A percentile compares a stretch with the other conserved stretches of the same genome.
Evolutionary conservation across 2,329 filamentous ascomycete genomes (phyloP).

Genomic region (Scedosporium minutisporum): DNA sequence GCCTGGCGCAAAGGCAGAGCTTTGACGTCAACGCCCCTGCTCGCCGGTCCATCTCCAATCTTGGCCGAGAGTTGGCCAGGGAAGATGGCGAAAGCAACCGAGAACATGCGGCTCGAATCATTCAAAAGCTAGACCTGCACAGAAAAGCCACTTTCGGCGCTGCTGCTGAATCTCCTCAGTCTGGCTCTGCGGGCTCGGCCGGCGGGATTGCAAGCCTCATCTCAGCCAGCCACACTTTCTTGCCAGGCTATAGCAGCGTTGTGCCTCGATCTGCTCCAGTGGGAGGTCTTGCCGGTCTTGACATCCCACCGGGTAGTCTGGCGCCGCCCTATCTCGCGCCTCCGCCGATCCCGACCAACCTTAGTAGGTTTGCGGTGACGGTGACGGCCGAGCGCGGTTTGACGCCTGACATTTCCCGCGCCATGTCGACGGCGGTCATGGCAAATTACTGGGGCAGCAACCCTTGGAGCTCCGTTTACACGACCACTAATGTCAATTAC

Average conservation of each 20-base stretch:
- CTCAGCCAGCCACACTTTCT: constrained; percentile 69
- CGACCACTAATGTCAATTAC: background rate
- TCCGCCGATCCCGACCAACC: constrained; percentile 71
- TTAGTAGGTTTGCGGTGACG: constrained; percentile 77
- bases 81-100: constrained; percentile 66
- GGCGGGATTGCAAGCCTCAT: constrained; percentile 77
- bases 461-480: constrained; percentile 47
- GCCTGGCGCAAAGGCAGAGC: constrained; percentile 51
- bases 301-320: constrained; percentile 50
- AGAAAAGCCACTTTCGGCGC: constrained; percentile 60
- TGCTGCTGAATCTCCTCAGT: constrained; percentile 25
- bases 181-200: constrained; percentile 25
- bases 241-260: constrained; percentile 39
- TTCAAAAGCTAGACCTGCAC: constrained; percentile 85
- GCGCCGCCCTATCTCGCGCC: constrained; percentile 76
- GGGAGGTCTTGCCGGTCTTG: constrained; percentile 13
- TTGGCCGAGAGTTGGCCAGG: constrained; percentile 35
- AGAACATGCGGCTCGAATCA: constrained; percentile 79
- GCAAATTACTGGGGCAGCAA: constrained; percentile 91
- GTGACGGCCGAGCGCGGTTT: constrained; percentile 69
- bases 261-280: constrained; percentile 8
- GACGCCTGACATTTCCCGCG: constrained; percentile 53
- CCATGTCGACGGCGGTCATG: constrained; percentile 74
- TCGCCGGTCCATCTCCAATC: constrained; percentile 47
- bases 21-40: constrained; percentile 51